A percentile compares a stretch with the other conserved stretches of the same genome.
Conservation (phyloP, 352 stramenopile genomes). For the Phytophthora sojae region DNA sequence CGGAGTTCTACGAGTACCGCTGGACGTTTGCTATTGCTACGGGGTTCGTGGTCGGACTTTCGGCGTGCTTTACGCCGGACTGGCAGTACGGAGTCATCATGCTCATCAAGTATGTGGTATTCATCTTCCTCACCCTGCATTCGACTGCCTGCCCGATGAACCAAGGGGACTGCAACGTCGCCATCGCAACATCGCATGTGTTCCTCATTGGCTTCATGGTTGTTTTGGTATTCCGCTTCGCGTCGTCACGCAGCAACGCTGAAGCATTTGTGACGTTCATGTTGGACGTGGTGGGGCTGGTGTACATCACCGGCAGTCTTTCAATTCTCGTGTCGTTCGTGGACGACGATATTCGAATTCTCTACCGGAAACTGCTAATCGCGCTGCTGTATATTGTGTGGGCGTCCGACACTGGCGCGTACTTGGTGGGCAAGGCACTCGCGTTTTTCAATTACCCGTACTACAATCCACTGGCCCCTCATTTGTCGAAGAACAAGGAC, state of each 20-base stretch:
- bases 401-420: constrained; percentile 92
- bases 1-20: constrained; percentile 55
- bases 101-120: constrained; percentile 48
- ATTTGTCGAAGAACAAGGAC: constrained; percentile 96
- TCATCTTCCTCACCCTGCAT: constrained; percentile 59
- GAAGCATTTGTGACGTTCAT: constrained; percentile 52
- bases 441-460: constrained; percentile 86
- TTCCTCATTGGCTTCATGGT: constrained; percentile 43
- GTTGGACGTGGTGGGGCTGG: constrained; percentile 56
- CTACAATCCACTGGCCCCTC: constrained; percentile 82
- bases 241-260: constrained; percentile 28
- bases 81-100: constrained; percentile 54
- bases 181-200: constrained; percentile 38
- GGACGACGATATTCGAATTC: constrained; percentile 55
- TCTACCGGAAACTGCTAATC: constrained; percentile 67
- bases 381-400: constrained; percentile 72
- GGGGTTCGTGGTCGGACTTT: constrained; percentile 44
- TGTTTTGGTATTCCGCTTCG: constrained; percentile 52
- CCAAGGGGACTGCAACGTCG: constrained; percentile 41
- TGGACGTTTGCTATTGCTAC: constrained; percentile 46
- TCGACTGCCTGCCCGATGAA: constrained; percentile 63
- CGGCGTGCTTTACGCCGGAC: constrained; percentile 52
- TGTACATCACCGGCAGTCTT: constrained; percentile 63
- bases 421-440: constrained; percentile 91
- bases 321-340: constrained; percentile 59